These are phyloP conservation scores for Aeschynomene evenia DNA, from an alignment of 306 rosid genomes.

Conservation along the genomic window DNA sequence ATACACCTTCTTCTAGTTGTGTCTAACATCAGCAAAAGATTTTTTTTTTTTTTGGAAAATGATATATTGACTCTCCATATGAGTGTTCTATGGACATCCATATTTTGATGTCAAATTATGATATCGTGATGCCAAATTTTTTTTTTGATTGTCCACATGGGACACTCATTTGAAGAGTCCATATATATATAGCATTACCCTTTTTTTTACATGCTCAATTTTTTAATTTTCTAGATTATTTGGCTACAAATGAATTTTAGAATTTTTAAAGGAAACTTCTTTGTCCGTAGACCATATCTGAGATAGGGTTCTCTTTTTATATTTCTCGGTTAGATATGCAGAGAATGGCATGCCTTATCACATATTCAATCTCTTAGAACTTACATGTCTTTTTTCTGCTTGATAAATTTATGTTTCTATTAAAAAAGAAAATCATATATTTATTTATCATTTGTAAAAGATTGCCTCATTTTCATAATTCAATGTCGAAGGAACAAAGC, in stretches of 20 bases:
- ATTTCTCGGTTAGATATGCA: background rate
- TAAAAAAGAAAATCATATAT: background rate
- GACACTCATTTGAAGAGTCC: no score
- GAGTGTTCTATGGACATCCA: no score
- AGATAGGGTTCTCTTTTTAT: background rate
- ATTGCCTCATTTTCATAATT: conserved; percentile 8
- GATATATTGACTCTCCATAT: no score
- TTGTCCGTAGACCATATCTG: background rate
- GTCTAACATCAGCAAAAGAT: no score
- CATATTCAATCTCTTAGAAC: background rate
- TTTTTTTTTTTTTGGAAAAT: no score
- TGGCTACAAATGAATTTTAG: background rate
- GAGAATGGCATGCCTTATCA: background rate
- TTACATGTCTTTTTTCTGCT: background rate
- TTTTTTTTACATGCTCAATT: no score
- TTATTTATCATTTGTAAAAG: conserved; percentile 10
- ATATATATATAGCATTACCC: no score
- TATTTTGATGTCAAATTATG: no score
- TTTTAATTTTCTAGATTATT: background rate
- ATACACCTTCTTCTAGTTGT: no score
- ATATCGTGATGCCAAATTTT: no score
- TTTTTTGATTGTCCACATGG: no score
- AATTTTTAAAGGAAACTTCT: background rate
- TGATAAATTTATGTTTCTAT: no score
- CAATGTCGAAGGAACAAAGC: background rate